A percentile compares a stretch with the other conserved stretches of the same genome.
Evolutionary conservation across 345 rosid genomes (phyloP).

Genomic region (Acer saccharum): DNA sequence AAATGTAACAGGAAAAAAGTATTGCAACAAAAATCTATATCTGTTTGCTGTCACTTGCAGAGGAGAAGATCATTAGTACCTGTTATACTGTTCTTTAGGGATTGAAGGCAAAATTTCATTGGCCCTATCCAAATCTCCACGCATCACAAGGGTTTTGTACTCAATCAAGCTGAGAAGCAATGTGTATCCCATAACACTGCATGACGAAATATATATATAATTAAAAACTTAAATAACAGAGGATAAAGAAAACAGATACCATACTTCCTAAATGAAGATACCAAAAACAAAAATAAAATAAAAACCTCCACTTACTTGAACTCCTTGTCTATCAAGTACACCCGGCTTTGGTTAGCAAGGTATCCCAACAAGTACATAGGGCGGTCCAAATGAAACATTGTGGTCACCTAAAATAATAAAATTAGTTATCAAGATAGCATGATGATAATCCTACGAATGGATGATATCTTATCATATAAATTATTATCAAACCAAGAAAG

Average conservation of each 20-base stretch:
- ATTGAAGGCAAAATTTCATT: constrained; percentile 78
- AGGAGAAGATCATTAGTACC: constrained; percentile 40
- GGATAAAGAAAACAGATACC: background rate
- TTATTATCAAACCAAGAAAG: constrained; percentile 12
- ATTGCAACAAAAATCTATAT: background rate
- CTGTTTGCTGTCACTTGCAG: background rate
- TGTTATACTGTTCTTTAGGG: constrained; percentile 84
- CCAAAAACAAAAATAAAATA: background rate
- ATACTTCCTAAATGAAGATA: background rate
- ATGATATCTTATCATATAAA: background rate
- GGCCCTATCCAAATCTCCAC: constrained; percentile 85
- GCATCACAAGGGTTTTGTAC: constrained; percentile 97
- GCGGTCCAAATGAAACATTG: constrained; percentile 99
- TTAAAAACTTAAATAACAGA: constrained; percentile 10
- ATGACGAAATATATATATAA: background rate
- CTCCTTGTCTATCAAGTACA: constrained; percentile 96
- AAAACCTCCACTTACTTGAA: constrained; percentile 67
- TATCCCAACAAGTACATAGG: constrained; percentile 99
- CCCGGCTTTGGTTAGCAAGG: constrained; percentile 97
- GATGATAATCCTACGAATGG: background rate
- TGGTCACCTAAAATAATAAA: constrained; percentile 66
- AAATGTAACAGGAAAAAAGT: background rate
- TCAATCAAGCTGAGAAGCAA: constrained; percentile 86
- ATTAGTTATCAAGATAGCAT: background rate
- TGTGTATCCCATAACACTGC: constrained; percentile 86